A percentile compares a stretch with the other conserved stretches of the same genome.
These are phyloP conservation scores for Rubia yunnanensis DNA, from an alignment of 257 asterid species.

Conservation along the genomic window DNA sequence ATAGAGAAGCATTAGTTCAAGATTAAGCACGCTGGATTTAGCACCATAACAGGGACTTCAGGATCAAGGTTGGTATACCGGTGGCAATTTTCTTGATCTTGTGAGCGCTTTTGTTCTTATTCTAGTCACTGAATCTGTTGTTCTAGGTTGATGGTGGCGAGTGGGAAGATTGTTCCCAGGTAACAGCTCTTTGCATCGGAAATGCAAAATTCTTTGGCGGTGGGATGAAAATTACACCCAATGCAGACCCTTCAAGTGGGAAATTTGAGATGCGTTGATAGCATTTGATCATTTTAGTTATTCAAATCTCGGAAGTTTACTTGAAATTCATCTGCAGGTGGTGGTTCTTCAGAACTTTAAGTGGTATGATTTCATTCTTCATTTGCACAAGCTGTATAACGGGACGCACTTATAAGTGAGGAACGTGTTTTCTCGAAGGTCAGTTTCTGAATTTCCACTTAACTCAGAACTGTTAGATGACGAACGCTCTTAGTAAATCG, in stretches of 20 bases:
- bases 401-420: constrained; percentile 81
- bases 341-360: constrained; percentile 77
- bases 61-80: constrained; percentile 51
- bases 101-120: neutral
- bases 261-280: constrained; percentile 52
- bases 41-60: constrained; percentile 67
- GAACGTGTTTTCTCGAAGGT: constrained; percentile 78
- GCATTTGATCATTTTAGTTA: constrained; percentile 6
- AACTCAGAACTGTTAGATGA: neutral
- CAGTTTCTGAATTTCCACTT: constrained; percentile 7
- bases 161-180: constrained; percentile 73
- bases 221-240: constrained; percentile 91
- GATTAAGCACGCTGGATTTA: too few species aligned
- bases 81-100: neutral
- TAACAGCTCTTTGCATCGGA: constrained; percentile 86
- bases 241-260: constrained; percentile 58
- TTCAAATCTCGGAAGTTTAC: constrained; percentile 1
- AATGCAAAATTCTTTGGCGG: constrained; percentile 93
- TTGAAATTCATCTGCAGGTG: constrained; percentile 38
- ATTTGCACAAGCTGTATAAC: constrained; percentile 64
- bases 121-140: neutral
- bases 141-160: constrained; percentile 68
- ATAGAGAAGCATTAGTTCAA: too few species aligned
- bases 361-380: constrained; percentile 74
- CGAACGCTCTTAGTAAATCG: too few species aligned